Evolutionary conservation across 768 basidiomycete genomes (phyloP).

Genomic region (Paxillus ammoniavirescens): DNA sequence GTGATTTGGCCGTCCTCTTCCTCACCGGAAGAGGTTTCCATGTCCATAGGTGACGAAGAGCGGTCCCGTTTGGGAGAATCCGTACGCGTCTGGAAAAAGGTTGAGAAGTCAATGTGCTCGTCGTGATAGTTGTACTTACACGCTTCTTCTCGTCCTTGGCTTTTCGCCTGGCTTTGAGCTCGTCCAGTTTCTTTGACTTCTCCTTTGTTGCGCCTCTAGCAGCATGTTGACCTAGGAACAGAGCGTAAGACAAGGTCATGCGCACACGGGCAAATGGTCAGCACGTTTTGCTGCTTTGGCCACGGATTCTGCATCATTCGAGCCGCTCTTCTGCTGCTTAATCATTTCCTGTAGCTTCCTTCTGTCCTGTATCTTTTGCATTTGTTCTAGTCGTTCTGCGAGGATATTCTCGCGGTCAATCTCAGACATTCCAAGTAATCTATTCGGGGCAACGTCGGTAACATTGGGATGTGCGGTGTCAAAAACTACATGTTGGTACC

Average conservation of each 20-base stretch:
- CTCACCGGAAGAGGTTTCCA: slow-evolving; percentile 78
- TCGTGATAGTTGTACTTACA: slow-evolving; percentile 41
- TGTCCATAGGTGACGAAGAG: slow-evolving; percentile 80
- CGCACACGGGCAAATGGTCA: slow-evolving; percentile 22
- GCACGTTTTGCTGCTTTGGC: slow-evolving; percentile 76
- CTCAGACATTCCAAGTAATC: slow-evolving; percentile 79
- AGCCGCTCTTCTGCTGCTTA: slow-evolving; percentile 54
- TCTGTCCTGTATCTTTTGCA: slow-evolving; percentile 71
- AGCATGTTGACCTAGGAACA: slow-evolving; percentile 64
- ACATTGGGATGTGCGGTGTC: slow-evolving; percentile 16
- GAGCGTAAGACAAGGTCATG: slow-evolving; percentile 8
- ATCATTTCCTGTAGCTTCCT: slow-evolving; percentile 73
- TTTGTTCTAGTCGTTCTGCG: slow-evolving; percentile 75
- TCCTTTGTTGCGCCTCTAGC: slow-evolving; percentile 75
- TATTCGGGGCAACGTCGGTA: slow-evolving; percentile 30
- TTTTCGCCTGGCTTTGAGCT: slow-evolving; percentile 81
- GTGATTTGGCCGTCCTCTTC: slow-evolving; percentile 78
- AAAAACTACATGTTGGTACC: slow-evolving; percentile 25
- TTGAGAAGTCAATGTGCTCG: slow-evolving; percentile 6
- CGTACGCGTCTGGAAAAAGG: slow-evolving; percentile 39
- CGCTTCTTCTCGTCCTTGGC: slow-evolving; percentile 88
- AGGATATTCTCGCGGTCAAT: slow-evolving; percentile 88
- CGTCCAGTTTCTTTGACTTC: slow-evolving; percentile 75
- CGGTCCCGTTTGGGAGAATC: slow-evolving; percentile 67
- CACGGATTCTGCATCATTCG: slow-evolving; percentile 55